phyloP scores from a whole-genome alignment of 805 yeast species.

The Cyberlindnera mississippiensis region DNA sequence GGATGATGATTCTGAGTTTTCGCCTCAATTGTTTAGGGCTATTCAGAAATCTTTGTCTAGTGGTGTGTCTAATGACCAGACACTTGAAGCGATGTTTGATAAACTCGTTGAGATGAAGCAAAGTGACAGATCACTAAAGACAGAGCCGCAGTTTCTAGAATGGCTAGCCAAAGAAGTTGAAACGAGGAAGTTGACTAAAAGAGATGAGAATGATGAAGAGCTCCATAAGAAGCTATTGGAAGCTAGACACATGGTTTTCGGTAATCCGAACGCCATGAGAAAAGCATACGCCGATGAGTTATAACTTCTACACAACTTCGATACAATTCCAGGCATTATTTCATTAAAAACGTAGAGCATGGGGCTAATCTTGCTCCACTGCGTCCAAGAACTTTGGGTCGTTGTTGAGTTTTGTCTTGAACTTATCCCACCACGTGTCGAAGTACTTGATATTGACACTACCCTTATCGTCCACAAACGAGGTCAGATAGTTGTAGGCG shows the following conservation, averaged over 20 bases:
- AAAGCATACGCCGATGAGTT: slow-evolving; percentile 54
- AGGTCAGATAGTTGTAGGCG: slow-evolving; percentile 85
- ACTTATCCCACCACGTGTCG: slow-evolving; percentile 95
- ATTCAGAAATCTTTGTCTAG: slow-evolving; percentile 26
- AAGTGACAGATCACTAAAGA: slow-evolving; percentile 26
- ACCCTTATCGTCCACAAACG: slow-evolving; percentile 78
- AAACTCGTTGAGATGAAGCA: slow-evolving; percentile 34
- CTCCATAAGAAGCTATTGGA: slow-evolving; percentile 39
- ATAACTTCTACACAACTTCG: slow-evolving; percentile 21
- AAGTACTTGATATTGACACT: slow-evolving; percentile 84
- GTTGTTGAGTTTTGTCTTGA: slow-evolving; percentile 65
- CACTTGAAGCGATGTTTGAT: slow-evolving; percentile 40
- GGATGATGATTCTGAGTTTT: slow-evolving; percentile 12
- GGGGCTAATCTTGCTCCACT: slow-evolving; percentile 10
- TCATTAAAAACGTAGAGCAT: slow-evolving; percentile 1
- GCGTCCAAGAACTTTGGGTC: slow-evolving; percentile 80
- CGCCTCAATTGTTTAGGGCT: slow-evolving; percentile 12
- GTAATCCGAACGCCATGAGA: slow-evolving; percentile 69
- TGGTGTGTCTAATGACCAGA: slow-evolving; percentile 34
- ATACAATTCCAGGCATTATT: neutral
- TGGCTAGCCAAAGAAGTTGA: slow-evolving; percentile 58
- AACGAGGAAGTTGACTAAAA: slow-evolving; percentile 25
- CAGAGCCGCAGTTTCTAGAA: slow-evolving; percentile 42
- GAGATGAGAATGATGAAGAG: slow-evolving; percentile 31
- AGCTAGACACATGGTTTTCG: slow-evolving; percentile 66